Conservation (phyloP, 1,284 basidiomycete genomes). For the Takashimella tepidaria region DNA sequence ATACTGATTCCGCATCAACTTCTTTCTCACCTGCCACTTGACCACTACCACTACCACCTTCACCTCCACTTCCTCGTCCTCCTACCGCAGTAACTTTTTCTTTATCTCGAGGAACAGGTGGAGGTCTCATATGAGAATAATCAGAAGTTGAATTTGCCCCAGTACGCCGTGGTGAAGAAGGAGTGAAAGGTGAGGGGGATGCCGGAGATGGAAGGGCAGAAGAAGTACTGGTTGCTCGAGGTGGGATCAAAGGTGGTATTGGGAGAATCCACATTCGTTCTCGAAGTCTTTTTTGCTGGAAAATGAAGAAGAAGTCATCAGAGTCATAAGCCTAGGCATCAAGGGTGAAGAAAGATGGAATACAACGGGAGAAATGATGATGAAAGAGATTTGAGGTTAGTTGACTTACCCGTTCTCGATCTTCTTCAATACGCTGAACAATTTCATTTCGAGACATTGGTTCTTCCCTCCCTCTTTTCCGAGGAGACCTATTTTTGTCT, state of each 20-base stretch:
- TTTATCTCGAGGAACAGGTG: constrained; percentile 19
- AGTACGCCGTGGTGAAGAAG: constrained; percentile 20
- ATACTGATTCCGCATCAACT: constrained; percentile 51
- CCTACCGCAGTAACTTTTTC: constrained; percentile 50
- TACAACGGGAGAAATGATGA: not conserved
- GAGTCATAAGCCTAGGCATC: no score
- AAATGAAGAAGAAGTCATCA: not conserved
- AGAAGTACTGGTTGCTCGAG: constrained; percentile 6
- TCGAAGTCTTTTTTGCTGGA: constrained; percentile 74
- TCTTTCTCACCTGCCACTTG: constrained; percentile 24
- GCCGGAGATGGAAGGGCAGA: constrained; percentile 15
- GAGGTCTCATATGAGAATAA: constrained; percentile 21
- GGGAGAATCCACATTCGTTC: constrained; percentile 87
- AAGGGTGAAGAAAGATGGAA: no score
- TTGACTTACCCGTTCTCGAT: constrained; percentile 65
- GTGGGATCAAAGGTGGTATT: constrained; percentile 28
- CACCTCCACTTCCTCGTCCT: constrained; percentile 78
- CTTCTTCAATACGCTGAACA: constrained; percentile 86
- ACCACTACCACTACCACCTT: constrained; percentile 42
- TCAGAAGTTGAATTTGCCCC: not conserved
- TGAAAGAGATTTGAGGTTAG: not conserved
- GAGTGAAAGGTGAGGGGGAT: constrained; percentile 26
- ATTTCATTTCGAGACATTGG: constrained; percentile 64
- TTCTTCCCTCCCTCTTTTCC: constrained; percentile 24
- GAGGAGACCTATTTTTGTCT: constrained; percentile 3